A percentile compares a stretch with the other conserved stretches of the same genome.
Conservation (phyloP, 495 filamentous ascomycete species). For the Penicillium longicatenatum region DNA sequence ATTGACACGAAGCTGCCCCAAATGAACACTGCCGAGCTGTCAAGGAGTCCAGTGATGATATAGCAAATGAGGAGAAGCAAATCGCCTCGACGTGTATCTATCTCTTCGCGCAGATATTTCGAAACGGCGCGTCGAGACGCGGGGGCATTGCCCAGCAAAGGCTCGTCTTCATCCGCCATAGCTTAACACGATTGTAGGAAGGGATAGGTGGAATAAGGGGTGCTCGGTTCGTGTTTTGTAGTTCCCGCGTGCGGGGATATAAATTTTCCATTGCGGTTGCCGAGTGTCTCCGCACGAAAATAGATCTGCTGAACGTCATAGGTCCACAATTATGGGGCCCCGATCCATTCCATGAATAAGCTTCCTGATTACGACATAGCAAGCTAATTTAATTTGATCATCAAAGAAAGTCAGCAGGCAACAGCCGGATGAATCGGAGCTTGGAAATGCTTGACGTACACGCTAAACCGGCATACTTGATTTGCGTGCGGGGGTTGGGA, state of each 20-base stretch:
- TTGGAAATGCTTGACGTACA: background rate
- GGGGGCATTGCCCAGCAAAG: background rate
- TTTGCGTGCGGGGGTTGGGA: background rate
- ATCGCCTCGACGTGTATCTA: constrained; percentile 60
- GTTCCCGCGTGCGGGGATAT: background rate
- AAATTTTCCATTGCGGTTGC: background rate
- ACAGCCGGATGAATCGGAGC: background rate
- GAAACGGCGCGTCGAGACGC: constrained; percentile 9
- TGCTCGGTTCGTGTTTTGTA: no score
- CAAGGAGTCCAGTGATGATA: constrained; percentile 71
- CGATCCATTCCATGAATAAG: background rate
- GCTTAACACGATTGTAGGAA: background rate
- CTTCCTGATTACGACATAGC: background rate
- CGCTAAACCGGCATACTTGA: background rate
- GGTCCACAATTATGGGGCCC: background rate
- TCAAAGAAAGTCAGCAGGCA: background rate
- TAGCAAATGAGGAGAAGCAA: constrained; percentile 66
- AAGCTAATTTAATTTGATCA: background rate
- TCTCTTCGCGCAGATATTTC: constrained; percentile 48
- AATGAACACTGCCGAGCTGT: constrained; percentile 68
- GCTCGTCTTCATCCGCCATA: background rate
- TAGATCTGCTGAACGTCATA: background rate
- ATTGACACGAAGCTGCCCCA: constrained; percentile 80
- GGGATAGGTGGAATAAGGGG: background rate
- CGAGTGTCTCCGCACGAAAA: background rate